Evolutionary conservation across 768 basidiomycete species (phyloP).

Genomic region (Asterophora parasitica): DNA sequence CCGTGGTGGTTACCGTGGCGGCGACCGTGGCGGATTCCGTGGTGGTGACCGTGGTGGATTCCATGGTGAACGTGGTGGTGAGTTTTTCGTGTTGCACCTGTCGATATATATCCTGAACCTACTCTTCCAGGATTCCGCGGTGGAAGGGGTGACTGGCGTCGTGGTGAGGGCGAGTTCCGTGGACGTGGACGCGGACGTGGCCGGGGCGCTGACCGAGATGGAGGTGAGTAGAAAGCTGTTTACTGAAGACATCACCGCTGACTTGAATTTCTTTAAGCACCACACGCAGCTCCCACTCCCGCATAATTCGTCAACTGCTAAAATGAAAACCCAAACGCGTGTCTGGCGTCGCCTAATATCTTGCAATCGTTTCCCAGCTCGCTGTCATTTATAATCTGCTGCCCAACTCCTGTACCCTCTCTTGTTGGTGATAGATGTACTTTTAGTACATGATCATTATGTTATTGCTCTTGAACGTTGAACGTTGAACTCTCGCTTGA

Average conservation of each 20-base stretch:
- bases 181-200: slow-evolving; percentile 38
- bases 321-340: slow-evolving; percentile 2
- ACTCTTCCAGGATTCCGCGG: slow-evolving; percentile 28
- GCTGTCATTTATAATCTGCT: slow-evolving; percentile 3
- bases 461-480: not conserved
- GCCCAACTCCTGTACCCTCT: not conserved
- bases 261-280: slow-evolving; percentile 7
- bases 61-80: slow-evolving; percentile 34
- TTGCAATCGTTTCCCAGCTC: not conserved
- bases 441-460: slow-evolving; percentile 11
- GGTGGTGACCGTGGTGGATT: slow-evolving; percentile 37
- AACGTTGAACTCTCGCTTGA: too few relatives aligned
- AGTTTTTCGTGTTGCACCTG: slow-evolving; percentile 11
- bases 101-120: not conserved
- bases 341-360: slow-evolving; percentile 5
- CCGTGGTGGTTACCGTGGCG: slow-evolving; percentile 26
- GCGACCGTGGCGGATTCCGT: slow-evolving; percentile 36
- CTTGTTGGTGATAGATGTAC: slow-evolving; percentile 8
- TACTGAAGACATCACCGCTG: not conserved
- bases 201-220: slow-evolving; percentile 35
- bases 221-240: slow-evolving; percentile 22
- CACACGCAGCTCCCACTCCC: slow-evolving; percentile 16
- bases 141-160: slow-evolving; percentile 45
- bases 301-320: slow-evolving; percentile 13
- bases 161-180: slow-evolving; percentile 38